Percentiles rank a stretch among this genome's conserved stretches.
phyloP scores from a whole-genome alignment of 2,329 filamentous ascomycete species.

The Ceratocystis harringtonii region DNA sequence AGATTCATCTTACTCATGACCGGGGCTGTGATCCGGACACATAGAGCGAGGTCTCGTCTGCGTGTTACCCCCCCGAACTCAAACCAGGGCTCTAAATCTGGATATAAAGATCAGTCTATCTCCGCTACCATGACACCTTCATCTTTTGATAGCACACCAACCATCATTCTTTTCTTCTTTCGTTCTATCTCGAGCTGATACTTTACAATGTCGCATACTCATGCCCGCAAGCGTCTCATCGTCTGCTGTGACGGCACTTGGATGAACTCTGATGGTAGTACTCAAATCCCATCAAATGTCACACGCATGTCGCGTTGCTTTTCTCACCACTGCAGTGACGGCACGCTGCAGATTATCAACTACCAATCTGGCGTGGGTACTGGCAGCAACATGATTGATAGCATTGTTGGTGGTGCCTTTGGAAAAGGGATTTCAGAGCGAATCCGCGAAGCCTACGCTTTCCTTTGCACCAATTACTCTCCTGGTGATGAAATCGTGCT shows the following conservation, averaged over 20 bases:
- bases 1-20: not conserved
- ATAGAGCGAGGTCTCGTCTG: not conserved
- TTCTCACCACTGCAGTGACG: conserved; percentile 35
- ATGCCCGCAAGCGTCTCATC: conserved; percentile 31
- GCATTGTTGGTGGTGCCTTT: conserved; percentile 39
- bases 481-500: conserved; percentile 42
- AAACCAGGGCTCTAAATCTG: not conserved
- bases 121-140: not conserved
- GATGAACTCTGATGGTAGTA: conserved; percentile 36
- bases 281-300: conserved; percentile 43
- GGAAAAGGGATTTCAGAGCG: conserved; percentile 40
- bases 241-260: conserved; percentile 40
- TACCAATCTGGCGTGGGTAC: conserved; percentile 49
- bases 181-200: not conserved
- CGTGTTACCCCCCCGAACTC: not conserved
- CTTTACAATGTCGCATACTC: not conserved
- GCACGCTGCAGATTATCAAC: conserved; percentile 41
- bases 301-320: conserved; percentile 45
- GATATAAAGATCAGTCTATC: conserved; percentile 1
- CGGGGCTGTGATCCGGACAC: not conserved
- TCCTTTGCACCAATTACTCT: conserved; percentile 46
- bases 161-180: not conserved
- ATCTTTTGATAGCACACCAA: not conserved
- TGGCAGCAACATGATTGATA: conserved; percentile 34
- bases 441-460: conserved; percentile 47